Percentiles rank a stretch among this genome's conserved stretches.
These are phyloP conservation scores for Solanum chiquidenum DNA, from an alignment of 257 asterid genomes.

Conservation along the genomic window DNA sequence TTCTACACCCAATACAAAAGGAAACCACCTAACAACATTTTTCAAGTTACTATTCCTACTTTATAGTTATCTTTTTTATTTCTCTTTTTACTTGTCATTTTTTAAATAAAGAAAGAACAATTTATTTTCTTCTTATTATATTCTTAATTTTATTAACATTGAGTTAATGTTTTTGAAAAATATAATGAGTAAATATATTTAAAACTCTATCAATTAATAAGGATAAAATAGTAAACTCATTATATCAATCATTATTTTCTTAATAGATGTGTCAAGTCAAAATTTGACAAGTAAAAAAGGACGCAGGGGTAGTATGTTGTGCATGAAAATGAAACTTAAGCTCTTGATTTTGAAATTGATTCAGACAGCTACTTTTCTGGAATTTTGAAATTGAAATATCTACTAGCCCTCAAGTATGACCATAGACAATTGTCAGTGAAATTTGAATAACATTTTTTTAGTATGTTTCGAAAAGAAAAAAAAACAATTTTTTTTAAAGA, in stretches of 20 bases:
- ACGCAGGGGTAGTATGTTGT: neutral
- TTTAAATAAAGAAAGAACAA: too few relatives aligned
- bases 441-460: neutral
- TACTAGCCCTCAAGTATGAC: constrained; percentile 29
- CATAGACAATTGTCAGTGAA: neutral
- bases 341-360: neutral
- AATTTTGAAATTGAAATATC: constrained; percentile 31
- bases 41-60: neutral
- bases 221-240: rapidly evolving
- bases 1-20: neutral
- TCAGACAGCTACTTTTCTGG: constrained; percentile 36
- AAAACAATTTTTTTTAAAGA: neutral
- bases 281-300: neutral
- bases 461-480: rapidly evolving
- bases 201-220: too few relatives aligned
- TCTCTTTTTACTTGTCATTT: neutral
- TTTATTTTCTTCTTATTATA: too few relatives aligned
- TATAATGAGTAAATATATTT: too few relatives aligned
- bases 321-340: neutral
- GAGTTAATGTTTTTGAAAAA: neutral
- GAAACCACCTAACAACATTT: neutral
- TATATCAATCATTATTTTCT: too few relatives aligned
- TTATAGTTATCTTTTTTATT: neutral
- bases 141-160: too few relatives aligned
- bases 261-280: too few relatives aligned